phyloP scores from a whole-genome alignment of 2,329 filamentous ascomycete genomes.

The Diaporthe sp. region DNA sequence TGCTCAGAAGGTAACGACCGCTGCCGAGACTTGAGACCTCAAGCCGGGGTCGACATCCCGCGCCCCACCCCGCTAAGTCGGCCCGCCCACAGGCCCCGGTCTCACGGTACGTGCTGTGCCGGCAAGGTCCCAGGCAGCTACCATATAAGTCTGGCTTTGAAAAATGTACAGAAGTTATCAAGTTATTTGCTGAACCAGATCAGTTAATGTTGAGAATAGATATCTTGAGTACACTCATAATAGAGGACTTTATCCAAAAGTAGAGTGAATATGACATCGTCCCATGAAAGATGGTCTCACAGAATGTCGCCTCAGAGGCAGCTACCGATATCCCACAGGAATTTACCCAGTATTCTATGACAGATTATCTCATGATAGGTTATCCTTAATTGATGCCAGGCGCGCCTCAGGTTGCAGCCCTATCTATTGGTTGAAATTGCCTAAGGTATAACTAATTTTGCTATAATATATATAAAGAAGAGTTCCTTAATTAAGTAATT shows the following conservation, averaged over 20 bases:
- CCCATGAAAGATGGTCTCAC: not conserved
- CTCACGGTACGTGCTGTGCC: not conserved
- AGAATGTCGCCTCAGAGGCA: no score
- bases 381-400: no score
- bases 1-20: not conserved
- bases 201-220: not conserved
- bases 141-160: not conserved
- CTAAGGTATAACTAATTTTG: no score
- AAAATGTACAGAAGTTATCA: not conserved
- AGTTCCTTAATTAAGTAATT: no score
- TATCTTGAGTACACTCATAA: not conserved
- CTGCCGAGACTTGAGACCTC: not conserved
- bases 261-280: not conserved
- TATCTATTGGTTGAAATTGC: no score
- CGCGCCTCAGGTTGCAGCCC: no score
- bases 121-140: not conserved
- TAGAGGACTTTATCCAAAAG: not conserved
- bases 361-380: not conserved
- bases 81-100: conserved; percentile 5
- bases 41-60: not conserved
- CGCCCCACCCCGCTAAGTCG: not conserved
- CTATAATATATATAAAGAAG: no score
- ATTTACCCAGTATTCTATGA: not conserved
- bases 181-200: not conserved
- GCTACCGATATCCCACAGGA: no score